Evolutionary conservation across 2,329 filamentous ascomycete genomes (phyloP), one percentile per base, ranked within the genome.

Genomic region (Hypocreales sp.): DNA sequence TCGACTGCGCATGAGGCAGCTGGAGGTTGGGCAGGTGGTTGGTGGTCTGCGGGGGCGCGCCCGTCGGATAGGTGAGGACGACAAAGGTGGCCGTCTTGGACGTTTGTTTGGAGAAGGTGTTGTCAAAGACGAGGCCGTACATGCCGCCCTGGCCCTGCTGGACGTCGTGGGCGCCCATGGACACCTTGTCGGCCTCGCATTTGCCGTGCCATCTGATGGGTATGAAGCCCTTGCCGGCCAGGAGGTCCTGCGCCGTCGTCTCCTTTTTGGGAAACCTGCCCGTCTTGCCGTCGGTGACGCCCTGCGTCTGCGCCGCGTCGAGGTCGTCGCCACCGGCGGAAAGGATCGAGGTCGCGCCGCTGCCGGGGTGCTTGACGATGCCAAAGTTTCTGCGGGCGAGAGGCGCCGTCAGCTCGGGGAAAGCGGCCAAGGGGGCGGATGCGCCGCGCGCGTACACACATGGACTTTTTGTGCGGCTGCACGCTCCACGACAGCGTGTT

Each of bases 401-500:
- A n/a, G n/a, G n/a, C n/a, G n/a, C 27, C 24, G 31, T 45, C 24
- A 41, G 40, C 19, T 9, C 5, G 8, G 2, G 15, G 5, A 13
- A 21, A 15, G 14, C 19, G 17, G 20, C 9, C 14, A 10, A 10
- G 8, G 20, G 19, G 8, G 5, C 6, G 11, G 24, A 8, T 22
- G 16, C 15, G 27, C 34, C 33, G 10, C 18, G 18, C 18, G 18
- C 7, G 18, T 20, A n/a, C 18, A 20, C 56, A 78, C 73, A 98
- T 79, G 32, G 87, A 94, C 58, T 94, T 95, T 61, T 92, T 95
- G 53, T 95, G 84, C 23, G 90, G 90, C 48, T 95, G 86, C 21
- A 98, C 72, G 46, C 83, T 94, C 90, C 90, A 98, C 11, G 86
- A 93, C 42, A 98, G 84, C 27, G 86, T 93, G 52, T 93, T 78